Percentiles rank a stretch among this genome's conserved stretches.
Conservation (phyloP, 139 green algal species). For the Tetraselmis chui region DNA sequence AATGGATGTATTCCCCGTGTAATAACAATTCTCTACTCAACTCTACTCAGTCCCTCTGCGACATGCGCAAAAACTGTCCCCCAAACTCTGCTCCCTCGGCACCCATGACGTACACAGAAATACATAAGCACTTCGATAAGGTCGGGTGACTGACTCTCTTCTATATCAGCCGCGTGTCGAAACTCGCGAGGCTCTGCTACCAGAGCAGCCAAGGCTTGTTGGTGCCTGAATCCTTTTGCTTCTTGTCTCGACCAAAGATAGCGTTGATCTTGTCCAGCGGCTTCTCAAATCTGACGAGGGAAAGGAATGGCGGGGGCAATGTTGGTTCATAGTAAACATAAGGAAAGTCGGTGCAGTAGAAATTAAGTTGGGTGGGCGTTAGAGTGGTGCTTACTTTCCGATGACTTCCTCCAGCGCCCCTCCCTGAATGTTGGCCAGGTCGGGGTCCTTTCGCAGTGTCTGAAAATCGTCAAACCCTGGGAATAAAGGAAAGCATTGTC, state of each 20-base stretch:
- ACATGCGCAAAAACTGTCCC: too few relatives aligned
- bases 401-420: slow-evolving; percentile 40
- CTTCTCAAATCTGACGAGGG: background rate
- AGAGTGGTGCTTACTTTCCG: slow-evolving; percentile 17
- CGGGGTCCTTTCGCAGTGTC: slow-evolving; percentile 38
- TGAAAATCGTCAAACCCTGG: slow-evolving; percentile 22
- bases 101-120: too few relatives aligned
- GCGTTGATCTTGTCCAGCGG: slow-evolving; percentile 18
- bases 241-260: slow-evolving; percentile 23
- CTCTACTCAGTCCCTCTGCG: too few relatives aligned
- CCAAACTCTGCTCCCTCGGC: too few relatives aligned
- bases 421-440: slow-evolving; percentile 35
- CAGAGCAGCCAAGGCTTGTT: slow-evolving; percentile 33
- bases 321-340: background rate
- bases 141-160: too few relatives aligned
- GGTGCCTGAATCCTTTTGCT: slow-evolving; percentile 13
- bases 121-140: too few relatives aligned
- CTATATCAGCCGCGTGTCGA: too few relatives aligned
- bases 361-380: too few relatives aligned
- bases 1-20: too few relatives aligned
- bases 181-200: slow-evolving; percentile 6
- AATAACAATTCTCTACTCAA: too few relatives aligned
- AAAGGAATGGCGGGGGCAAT: background rate
- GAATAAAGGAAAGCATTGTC: too few relatives aligned
- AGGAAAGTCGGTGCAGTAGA: too few relatives aligned